Evolutionary conservation across 257 asterid genomes (phyloP).

Genomic region (Solanum piurae): DNA sequence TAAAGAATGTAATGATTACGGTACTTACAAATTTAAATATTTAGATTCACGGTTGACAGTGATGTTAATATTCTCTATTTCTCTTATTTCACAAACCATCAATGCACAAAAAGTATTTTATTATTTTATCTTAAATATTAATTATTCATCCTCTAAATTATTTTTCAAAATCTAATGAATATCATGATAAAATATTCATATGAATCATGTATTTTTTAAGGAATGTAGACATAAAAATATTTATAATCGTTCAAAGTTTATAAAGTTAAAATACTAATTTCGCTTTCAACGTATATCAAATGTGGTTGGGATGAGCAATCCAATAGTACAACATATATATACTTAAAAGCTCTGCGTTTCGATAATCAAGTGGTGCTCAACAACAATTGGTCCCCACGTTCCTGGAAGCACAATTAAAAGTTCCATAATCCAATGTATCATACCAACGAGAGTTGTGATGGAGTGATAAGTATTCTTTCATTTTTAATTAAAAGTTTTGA

Average conservation of each 20-base stretch:
- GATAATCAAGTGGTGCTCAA: neutral
- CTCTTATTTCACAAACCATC: slow-evolving; percentile 8
- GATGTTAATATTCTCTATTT: neutral
- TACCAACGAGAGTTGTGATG: neutral
- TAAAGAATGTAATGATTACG: neutral
- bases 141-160: too few species aligned
- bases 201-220: too few species aligned
- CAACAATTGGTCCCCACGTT: neutral
- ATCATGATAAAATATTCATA: too few species aligned
- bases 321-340: neutral
- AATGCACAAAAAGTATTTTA: neutral
- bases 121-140: too few species aligned
- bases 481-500: accelerated
- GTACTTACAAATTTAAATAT: neutral
- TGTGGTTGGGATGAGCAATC: neutral
- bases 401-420: neutral
- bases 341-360: neutral
- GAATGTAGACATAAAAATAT: too few species aligned
- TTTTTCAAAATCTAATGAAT: neutral
- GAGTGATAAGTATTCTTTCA: too few species aligned
- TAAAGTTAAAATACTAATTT: too few species aligned
- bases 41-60: neutral
- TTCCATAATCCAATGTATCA: neutral
- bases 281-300: too few species aligned
- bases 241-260: too few species aligned